phyloP scores from a whole-genome alignment of 441 rosid genomes.

The Bruguiera hainesii region DNA sequence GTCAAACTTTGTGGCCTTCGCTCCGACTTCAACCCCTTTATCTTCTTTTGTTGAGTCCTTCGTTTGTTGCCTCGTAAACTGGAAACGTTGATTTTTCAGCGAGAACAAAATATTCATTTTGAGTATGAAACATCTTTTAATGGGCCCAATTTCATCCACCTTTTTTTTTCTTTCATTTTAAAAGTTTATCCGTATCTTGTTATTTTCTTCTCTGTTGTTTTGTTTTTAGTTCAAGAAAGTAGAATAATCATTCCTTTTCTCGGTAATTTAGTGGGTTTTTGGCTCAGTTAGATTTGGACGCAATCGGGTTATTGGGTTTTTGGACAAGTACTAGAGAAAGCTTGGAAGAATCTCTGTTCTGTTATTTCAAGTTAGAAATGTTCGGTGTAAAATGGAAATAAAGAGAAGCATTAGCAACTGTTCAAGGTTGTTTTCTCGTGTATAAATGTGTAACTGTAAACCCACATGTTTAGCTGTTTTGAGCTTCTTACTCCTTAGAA shows the following conservation, averaged over 20 bases:
- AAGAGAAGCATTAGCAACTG: conserved; percentile 35
- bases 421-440: conserved; percentile 11
- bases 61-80: conserved; percentile 23
- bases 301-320: conserved; percentile 5
- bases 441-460: background rate
- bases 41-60: conserved; percentile 27
- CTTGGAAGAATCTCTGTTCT: conserved; percentile 19
- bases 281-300: conserved; percentile 2
- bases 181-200: too few relatives aligned
- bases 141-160: conserved; percentile 1
- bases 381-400: conserved; percentile 29
- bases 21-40: conserved; percentile 23
- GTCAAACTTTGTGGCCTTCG: conserved; percentile 16
- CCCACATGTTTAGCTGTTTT: conserved; percentile 4
- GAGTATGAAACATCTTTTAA: background rate
- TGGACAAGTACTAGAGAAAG: conserved; percentile 10
- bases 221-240: too few relatives aligned
- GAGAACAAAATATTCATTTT: background rate
- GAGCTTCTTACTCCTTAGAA: background rate
- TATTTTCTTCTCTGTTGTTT: too few relatives aligned
- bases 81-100: conserved; percentile 18
- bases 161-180: too few relatives aligned
- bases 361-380: conserved; percentile 7
- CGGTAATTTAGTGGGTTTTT: background rate
- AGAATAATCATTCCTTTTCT: background rate